Evolutionary conservation across 148 eudicot genomes (phyloP).

Genomic region (Polygonum maritimum): DNA sequence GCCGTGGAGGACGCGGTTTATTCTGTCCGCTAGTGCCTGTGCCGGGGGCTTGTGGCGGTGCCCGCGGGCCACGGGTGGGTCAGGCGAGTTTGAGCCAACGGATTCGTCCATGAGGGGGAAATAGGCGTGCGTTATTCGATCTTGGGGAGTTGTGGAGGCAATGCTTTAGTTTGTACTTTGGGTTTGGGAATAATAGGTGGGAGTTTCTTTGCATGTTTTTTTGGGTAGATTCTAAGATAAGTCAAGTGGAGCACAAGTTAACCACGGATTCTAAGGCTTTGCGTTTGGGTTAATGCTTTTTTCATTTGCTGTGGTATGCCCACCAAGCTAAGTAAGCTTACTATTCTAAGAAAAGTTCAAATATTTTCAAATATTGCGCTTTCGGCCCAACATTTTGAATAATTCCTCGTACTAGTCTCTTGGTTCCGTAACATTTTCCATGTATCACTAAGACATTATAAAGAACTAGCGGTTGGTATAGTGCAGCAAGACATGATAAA

Average conservation of each 20-base stretch:
- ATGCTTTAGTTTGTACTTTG: neutral
- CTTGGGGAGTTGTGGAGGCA: slow-evolving; percentile 14
- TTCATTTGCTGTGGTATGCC: neutral
- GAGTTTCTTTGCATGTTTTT: slow-evolving; percentile 38
- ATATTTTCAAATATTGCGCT: too few relatives aligned
- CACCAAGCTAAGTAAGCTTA: neutral
- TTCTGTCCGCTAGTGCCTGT: slow-evolving; percentile 54
- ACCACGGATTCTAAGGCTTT: neutral
- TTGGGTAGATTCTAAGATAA: slow-evolving; percentile 12
- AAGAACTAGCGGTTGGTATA: too few relatives aligned
- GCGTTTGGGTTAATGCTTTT: neutral
- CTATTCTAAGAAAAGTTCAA: too few relatives aligned
- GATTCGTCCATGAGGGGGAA: slow-evolving; percentile 35
- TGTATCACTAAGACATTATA: too few relatives aligned
- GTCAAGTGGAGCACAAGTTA: neutral
- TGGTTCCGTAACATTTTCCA: too few relatives aligned
- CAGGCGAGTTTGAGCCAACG: slow-evolving; percentile 25
- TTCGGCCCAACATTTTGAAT: too few relatives aligned
- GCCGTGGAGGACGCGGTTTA: slow-evolving; percentile 54
- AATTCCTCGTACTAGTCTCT: too few relatives aligned
- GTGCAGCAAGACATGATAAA: too few relatives aligned
- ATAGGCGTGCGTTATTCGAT: too few relatives aligned
- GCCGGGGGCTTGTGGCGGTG: slow-evolving; percentile 18
- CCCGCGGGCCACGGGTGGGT: slow-evolving; percentile 10
- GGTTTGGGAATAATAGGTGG: slow-evolving; percentile 8